Evolutionary conservation across 306 rosid species (phyloP), one percentile per base, ranked within the genome.

Genomic region (Glycyrrhiza uralensis): DNA sequence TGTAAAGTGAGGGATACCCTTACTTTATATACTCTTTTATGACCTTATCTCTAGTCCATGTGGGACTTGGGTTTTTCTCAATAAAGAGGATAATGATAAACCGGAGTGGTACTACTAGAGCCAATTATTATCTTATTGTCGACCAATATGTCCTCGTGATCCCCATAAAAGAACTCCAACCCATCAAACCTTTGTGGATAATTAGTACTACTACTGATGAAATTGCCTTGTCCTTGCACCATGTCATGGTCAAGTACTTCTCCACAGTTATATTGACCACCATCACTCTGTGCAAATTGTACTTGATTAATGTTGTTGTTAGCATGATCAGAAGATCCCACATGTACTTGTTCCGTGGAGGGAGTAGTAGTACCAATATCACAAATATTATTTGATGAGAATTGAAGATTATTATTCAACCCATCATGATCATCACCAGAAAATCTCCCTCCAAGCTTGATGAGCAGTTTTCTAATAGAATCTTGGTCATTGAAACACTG

Each of bases 391-490:
- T 62, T 62, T 36, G n/a, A 10, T 58, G 85, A 75, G 39, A 81
- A 76, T 54, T 85, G 80, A 79, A 68, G 41, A 72, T 4, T 26
- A 26, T 26, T 26, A 26, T 61, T 32, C 30, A 51, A 32, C 19
- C 42, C 85, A 61, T 80, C 79, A 66, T 42, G 81, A 47, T 72
- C 68, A 46, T 82, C 79, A 54, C 79, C 72, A 13, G 85, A 76
- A 83, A 87, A 89, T 51, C 81, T 83, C 14, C 93, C 96, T 65
- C 93, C 97, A 0, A 89, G 93, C 39, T 82, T 92, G 78, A 84
- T 81, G 7, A 92, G 97, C 14, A 89, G 45, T 29, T 78, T 92
- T 24, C 84, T 80, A 23, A 92, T 80, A 6, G 96, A 87, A 28
- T 84, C 86, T 7, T 81, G 89, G 52, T 84, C 83, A 11, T 86